Conservation (phyloP, 768 basidiomycete genomes). For the Lactifluus volemus region DNA sequence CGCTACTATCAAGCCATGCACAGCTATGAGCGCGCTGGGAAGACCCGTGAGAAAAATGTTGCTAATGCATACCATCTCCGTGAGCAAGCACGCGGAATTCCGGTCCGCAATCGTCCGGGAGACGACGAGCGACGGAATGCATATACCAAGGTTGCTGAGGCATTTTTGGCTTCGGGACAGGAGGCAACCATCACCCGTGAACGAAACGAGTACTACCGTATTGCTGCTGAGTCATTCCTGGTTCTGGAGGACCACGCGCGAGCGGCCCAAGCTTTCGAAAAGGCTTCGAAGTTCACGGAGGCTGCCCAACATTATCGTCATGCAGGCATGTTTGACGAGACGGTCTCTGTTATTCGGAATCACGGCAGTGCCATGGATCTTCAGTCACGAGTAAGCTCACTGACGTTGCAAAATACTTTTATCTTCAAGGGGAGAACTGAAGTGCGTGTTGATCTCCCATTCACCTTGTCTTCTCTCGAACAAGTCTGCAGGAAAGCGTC, state of each 20-base stretch:
- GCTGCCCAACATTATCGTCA: slow-evolving; percentile 41
- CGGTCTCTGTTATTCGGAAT: slow-evolving; percentile 34
- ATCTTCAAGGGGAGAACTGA: slow-evolving; percentile 32
- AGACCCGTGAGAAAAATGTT: slow-evolving; percentile 35
- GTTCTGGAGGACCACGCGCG: slow-evolving; percentile 29
- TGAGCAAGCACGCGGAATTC: slow-evolving; percentile 37
- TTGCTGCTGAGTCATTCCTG: slow-evolving; percentile 41
- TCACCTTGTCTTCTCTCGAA: background rate
- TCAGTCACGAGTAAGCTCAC: slow-evolving; percentile 30
- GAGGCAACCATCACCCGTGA: slow-evolving; percentile 23
- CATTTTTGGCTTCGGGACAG: slow-evolving; percentile 38
- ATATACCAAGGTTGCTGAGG: slow-evolving; percentile 39
- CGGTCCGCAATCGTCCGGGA: slow-evolving; percentile 7
- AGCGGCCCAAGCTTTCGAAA: slow-evolving; percentile 37
- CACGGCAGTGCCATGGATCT: slow-evolving; percentile 28
- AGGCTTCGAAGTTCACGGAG: slow-evolving; percentile 33
- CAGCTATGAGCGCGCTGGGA: slow-evolving; percentile 42
- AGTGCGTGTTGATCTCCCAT: slow-evolving; percentile 24
- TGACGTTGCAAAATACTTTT: slow-evolving; percentile 38
- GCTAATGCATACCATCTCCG: slow-evolving; percentile 47
- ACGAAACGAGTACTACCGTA: slow-evolving; percentile 30
- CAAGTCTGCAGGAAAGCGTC: slow-evolving; percentile 34
- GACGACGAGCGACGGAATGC: slow-evolving; percentile 25
- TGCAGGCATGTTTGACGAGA: slow-evolving; percentile 41
- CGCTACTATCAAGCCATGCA: slow-evolving; percentile 46